Evolutionary conservation across 805 yeast genomes (phyloP).

Genomic region (Millerozyma acaciae): DNA sequence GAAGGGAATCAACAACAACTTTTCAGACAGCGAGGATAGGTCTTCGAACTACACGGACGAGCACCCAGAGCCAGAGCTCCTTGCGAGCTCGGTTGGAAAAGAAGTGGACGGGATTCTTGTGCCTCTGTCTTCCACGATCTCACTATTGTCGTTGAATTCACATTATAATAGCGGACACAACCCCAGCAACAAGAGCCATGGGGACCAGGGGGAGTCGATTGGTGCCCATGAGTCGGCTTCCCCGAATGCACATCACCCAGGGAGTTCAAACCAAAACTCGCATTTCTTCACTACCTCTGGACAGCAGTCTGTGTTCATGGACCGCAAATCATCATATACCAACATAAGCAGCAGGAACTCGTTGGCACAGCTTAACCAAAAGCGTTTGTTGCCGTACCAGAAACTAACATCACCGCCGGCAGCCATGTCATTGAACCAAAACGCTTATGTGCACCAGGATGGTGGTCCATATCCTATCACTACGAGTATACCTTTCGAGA

Average conservation of each 20-base stretch:
- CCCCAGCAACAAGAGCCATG: slow-evolving; percentile 4
- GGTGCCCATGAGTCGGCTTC: background rate
- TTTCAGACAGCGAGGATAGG: slow-evolving; percentile 12
- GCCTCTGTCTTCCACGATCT: slow-evolving; percentile 41
- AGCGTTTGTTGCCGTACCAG: slow-evolving; percentile 36
- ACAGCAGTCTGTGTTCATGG: slow-evolving; percentile 9
- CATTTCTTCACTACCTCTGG: background rate
- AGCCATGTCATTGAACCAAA: slow-evolving; percentile 3
- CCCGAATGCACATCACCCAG: background rate
- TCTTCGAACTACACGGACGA: slow-evolving; percentile 19
- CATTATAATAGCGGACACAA: slow-evolving; percentile 8
- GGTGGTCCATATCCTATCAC: too few relatives aligned
- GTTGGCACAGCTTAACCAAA: slow-evolving; percentile 23
- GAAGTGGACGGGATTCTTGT: slow-evolving; percentile 37
- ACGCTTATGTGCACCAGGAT: too few relatives aligned
- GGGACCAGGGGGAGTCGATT: too few relatives aligned
- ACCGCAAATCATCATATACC: slow-evolving; percentile 16
- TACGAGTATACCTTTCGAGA: slow-evolving; percentile 25
- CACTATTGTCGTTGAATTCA: slow-evolving; percentile 33
- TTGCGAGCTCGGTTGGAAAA: slow-evolving; percentile 42
- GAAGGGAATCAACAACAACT: too few relatives aligned
- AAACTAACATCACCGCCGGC: slow-evolving; percentile 30
- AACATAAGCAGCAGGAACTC: slow-evolving; percentile 15
- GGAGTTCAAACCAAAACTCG: too few relatives aligned
- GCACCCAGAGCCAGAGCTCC: slow-evolving; percentile 43